phyloP scores from a whole-genome alignment of 1,284 basidiomycete genomes.

The Bjerkandera adusta region DNA sequence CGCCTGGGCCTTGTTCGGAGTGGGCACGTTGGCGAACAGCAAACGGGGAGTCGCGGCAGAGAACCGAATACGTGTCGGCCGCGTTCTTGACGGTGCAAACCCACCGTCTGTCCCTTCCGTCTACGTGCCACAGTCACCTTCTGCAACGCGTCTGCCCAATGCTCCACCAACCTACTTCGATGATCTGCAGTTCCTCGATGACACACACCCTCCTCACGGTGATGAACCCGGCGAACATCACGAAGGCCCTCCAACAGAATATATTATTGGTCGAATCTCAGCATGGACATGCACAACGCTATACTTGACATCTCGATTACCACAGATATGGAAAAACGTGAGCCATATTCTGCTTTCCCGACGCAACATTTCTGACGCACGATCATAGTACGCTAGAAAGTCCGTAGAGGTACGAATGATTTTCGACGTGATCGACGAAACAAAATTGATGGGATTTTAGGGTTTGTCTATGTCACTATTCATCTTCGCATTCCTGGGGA shows the following conservation, averaged over 20 bases:
- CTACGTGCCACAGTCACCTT: slow-evolving; percentile 1
- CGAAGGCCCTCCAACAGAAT: slow-evolving; percentile 42
- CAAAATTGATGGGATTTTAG: slow-evolving; percentile 29
- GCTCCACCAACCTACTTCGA: slow-evolving; percentile 5
- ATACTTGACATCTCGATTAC: slow-evolving; percentile 88
- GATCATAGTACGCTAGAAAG: slow-evolving; percentile 75
- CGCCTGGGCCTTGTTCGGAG: slow-evolving; percentile 64
- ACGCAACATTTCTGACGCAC: slow-evolving; percentile 1
- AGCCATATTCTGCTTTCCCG: slow-evolving; percentile 33
- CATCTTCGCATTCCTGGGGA: slow-evolving; percentile 88
- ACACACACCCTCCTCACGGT: slow-evolving; percentile 1
- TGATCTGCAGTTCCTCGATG: slow-evolving; percentile 10
- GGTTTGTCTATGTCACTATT: slow-evolving; percentile 94
- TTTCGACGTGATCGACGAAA: neutral
- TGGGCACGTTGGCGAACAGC: slow-evolving; percentile 47
- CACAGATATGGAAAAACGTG: slow-evolving; percentile 98
- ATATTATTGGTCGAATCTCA: slow-evolving; percentile 80
- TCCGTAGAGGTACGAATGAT: slow-evolving; percentile 72
- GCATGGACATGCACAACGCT: slow-evolving; percentile 92
- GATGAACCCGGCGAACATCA: slow-evolving; percentile 25
- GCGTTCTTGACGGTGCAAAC: slow-evolving; percentile 24
- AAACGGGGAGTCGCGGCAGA: slow-evolving; percentile 25
- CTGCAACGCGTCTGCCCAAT: neutral
- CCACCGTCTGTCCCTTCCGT: too few relatives aligned
- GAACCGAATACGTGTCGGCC: slow-evolving; percentile 28